Conservation (phyloP, 768 basidiomycete genomes). For the Russula dissimulans region DNA sequence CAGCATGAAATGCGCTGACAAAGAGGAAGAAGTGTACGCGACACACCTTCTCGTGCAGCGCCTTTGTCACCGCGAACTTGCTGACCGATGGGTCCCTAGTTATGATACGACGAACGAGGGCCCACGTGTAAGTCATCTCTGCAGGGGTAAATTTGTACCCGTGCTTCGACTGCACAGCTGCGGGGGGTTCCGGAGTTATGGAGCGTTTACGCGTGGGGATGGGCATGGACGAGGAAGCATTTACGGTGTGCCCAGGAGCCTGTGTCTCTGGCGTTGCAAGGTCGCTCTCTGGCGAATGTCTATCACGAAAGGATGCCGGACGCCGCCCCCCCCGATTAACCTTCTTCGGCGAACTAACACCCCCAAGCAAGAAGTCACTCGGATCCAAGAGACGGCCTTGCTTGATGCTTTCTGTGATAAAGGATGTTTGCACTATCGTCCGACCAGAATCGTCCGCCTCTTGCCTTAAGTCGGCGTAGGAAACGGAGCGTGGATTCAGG, state of each 20-base stretch:
- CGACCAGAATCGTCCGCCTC: constrained; percentile 30
- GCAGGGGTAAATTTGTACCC: constrained; percentile 15
- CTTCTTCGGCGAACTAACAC: background rate
- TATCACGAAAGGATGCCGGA: background rate
- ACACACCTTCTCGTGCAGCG: constrained; percentile 9
- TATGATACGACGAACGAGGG: constrained; percentile 10
- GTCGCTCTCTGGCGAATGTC: constrained; percentile 2
- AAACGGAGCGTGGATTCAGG: constrained; percentile 42
- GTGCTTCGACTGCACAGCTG: background rate
- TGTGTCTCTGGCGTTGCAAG: constrained; percentile 4
- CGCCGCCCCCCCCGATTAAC: background rate
- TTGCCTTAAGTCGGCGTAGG: constrained; percentile 39
- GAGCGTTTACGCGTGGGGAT: background rate
- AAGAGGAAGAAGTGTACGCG: background rate
- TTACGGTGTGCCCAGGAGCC: constrained; percentile 4
- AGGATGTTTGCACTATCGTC: constrained; percentile 42
- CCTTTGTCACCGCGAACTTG: background rate
- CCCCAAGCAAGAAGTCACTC: constrained; percentile 36
- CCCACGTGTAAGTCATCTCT: constrained; percentile 15
- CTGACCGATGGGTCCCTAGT: background rate
- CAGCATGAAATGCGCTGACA: background rate
- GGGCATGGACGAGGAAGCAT: background rate
- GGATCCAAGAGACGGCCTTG: constrained; percentile 37
- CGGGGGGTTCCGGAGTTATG: constrained; percentile 6
- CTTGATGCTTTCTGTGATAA: constrained; percentile 44